These are phyloP conservation scores for Aspergillus funiculosus DNA, from an alignment of 495 filamentous ascomycete genomes.

Conservation along the genomic window DNA sequence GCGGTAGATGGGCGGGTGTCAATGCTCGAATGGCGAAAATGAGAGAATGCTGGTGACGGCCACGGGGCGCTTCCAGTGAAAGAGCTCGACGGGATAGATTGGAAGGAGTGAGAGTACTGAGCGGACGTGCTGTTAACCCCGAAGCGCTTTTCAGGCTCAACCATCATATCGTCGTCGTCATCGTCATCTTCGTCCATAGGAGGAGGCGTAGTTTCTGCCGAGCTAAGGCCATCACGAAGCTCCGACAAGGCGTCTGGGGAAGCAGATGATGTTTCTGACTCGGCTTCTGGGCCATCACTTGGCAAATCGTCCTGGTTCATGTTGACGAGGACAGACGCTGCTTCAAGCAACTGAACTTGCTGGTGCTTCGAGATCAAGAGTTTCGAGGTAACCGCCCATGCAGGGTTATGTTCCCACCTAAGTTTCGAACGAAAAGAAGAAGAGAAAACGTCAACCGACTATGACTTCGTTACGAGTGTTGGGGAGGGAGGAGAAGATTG, in stretches of 20 bases:
- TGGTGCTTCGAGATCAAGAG: constrained; percentile 98
- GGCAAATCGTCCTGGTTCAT: constrained; percentile 68
- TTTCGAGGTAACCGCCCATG: constrained; percentile 97
- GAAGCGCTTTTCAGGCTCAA: constrained; percentile 41
- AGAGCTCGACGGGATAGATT: constrained; percentile 61
- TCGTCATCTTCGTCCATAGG: constrained; percentile 45
- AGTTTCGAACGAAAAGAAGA: too few relatives aligned
- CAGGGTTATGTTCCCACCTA: constrained; percentile 99
- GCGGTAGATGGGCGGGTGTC: constrained; percentile 59
- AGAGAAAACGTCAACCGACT: constrained; percentile 40
- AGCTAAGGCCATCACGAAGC: constrained; percentile 60
- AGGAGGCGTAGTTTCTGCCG: constrained; percentile 51
- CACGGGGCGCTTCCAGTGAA: constrained; percentile 42
- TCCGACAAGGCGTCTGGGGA: constrained; percentile 78
- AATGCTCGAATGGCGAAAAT: constrained; percentile 50
- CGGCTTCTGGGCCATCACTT: constrained; percentile 57
- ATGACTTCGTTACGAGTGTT: constrained; percentile 18
- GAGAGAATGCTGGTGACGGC: constrained; percentile 44
- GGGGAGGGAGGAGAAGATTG: constrained; percentile 8
- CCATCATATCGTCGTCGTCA: constrained; percentile 40
- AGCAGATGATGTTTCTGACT: constrained; percentile 74
- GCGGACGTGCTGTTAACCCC: constrained; percentile 56
- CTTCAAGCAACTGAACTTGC: constrained; percentile 95
- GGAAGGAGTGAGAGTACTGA: constrained; percentile 73
- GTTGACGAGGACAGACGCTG: constrained; percentile 84